Evolutionary conservation across 768 basidiomycete genomes (phyloP).

Genomic region (Lactarius psammicola): DNA sequence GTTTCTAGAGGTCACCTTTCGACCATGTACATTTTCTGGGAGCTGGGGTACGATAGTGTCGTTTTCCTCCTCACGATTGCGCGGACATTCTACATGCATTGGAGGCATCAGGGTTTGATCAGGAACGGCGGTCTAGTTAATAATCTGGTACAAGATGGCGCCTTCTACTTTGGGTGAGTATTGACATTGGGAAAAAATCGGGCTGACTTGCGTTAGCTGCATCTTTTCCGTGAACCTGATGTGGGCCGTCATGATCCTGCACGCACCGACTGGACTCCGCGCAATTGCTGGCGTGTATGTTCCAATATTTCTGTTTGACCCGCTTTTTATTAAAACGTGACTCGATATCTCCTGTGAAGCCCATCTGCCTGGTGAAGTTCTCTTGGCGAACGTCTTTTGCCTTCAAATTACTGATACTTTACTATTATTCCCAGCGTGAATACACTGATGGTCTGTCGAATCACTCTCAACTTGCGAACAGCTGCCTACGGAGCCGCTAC

Average conservation of each 20-base stretch:
- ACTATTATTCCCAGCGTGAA: constrained; percentile 20
- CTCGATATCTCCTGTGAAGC: constrained; percentile 1
- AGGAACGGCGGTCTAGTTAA: neutral
- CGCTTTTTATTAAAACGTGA: neutral
- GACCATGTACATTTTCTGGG: constrained; percentile 27
- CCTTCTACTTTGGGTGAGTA: constrained; percentile 27
- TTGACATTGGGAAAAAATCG: neutral
- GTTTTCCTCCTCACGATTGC: constrained; percentile 27
- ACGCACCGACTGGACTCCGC: constrained; percentile 29
- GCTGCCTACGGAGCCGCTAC: constrained; percentile 24
- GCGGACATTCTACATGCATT: constrained; percentile 26
- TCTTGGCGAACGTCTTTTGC: neutral
- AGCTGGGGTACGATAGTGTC: constrained; percentile 26
- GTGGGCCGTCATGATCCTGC: constrained; percentile 29
- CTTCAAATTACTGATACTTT: neutral
- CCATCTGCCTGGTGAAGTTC: constrained; percentile 25
- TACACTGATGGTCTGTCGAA: constrained; percentile 27
- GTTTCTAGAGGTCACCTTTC: constrained; percentile 18
- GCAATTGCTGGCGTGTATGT: constrained; percentile 27
- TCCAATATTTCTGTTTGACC: neutral
- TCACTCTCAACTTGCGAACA: constrained; percentile 27
- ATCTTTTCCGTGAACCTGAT: constrained; percentile 28
- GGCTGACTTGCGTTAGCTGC: constrained; percentile 10
- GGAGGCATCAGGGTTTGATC: constrained; percentile 14
- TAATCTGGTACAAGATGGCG: constrained; percentile 23